Evolutionary conservation across 148 eudicot species (phyloP).

Genomic region (Nepenthes mirabilis): DNA sequence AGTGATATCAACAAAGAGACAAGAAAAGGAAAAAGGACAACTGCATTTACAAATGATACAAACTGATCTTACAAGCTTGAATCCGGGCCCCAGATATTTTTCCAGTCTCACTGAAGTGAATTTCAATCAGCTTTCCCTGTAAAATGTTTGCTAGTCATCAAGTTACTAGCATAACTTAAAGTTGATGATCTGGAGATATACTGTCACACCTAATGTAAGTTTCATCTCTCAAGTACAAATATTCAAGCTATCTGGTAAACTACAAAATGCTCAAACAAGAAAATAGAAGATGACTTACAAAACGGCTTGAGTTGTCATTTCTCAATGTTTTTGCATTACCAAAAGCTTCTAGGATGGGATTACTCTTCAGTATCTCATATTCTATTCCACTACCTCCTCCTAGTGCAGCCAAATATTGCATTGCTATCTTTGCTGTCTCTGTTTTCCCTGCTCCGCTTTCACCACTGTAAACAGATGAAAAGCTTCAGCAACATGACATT

Average conservation of each 20-base stretch:
- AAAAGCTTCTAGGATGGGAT: constrained; percentile 94
- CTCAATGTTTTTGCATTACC: constrained; percentile 94
- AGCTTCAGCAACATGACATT: not conserved
- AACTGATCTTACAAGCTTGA: constrained; percentile 76
- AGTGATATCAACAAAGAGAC: constrained; percentile 2
- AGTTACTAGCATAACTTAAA: not conserved
- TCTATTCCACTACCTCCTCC: constrained; percentile 99
- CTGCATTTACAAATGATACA: constrained; percentile 5
- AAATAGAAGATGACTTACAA: constrained; percentile 39
- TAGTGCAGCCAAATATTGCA: constrained; percentile 97
- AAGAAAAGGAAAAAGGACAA: not conserved
- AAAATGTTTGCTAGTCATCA: constrained; percentile 8
- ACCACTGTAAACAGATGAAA: constrained; percentile 40
- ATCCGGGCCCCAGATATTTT: constrained; percentile 92
- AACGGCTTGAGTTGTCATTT: constrained; percentile 95
- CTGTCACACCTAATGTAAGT: too few species aligned
- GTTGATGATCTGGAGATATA: too few species aligned
- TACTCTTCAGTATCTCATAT: constrained; percentile 79
- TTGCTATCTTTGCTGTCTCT: constrained; percentile 97
- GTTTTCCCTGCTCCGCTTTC: constrained; percentile 99
- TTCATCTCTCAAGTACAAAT: not conserved
- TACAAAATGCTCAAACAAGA: not conserved
- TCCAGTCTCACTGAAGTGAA: constrained; percentile 95
- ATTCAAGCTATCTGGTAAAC: not conserved
- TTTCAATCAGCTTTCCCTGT: constrained; percentile 98